Percentiles rank a stretch among this genome's conserved stretches.
Conservation (phyloP, 495 filamentous ascomycete genomes). For the Neurospora africana region DNA sequence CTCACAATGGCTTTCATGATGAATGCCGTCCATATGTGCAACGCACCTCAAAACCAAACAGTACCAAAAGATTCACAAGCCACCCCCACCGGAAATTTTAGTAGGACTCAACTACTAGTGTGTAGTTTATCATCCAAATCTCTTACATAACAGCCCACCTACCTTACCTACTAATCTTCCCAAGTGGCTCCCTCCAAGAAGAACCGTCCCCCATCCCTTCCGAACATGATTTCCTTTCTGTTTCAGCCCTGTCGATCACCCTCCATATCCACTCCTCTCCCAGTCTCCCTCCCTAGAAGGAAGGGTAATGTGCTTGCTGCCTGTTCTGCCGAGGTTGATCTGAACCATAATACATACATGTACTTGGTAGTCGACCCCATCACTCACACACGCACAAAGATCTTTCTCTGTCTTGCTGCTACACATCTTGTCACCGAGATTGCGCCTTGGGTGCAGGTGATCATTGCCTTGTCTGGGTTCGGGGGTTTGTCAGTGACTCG, state of each 20-base stretch:
- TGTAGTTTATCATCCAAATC: neutral
- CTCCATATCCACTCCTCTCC: neutral
- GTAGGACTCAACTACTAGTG: neutral
- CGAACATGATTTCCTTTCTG: neutral
- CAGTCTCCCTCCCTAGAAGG: neutral
- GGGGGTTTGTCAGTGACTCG: neutral
- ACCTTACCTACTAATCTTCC: neutral
- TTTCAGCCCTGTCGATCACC: conserved; percentile 21
- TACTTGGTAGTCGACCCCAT: neutral
- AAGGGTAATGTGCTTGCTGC: neutral
- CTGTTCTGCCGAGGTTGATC: neutral
- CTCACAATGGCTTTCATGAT: neutral
- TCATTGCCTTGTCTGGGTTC: neutral
- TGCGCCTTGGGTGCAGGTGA: neutral
- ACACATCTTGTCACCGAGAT: neutral
- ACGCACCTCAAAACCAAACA: too few relatives aligned
- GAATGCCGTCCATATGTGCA: too few relatives aligned
- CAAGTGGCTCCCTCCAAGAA: neutral
- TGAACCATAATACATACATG: neutral
- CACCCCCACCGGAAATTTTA: neutral
- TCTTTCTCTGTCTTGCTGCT: neutral
- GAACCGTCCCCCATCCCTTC: neutral
- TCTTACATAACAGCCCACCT: neutral
- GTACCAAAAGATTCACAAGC: neutral
- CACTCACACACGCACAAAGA: neutral